A percentile compares a stretch with the other conserved stretches of the same genome.
Evolutionary conservation across 2,329 filamentous ascomycete species (phyloP).

Genomic region (Capronia coronata): DNA sequence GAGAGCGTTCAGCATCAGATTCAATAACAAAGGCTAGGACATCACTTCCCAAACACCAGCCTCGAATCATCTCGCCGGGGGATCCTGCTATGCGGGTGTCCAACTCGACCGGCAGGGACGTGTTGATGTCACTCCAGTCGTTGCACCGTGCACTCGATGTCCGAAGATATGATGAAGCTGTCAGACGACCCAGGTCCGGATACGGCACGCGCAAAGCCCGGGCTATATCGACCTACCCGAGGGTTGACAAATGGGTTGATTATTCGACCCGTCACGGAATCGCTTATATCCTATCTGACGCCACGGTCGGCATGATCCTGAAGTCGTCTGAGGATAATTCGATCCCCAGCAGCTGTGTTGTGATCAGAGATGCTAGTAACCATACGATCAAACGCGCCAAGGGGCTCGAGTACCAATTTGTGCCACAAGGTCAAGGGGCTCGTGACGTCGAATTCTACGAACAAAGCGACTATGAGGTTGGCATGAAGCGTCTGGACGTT

Average conservation of each 20-base stretch:
- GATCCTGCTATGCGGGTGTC: conserved; percentile 11
- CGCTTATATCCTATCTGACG: conserved; percentile 47
- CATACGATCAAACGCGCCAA: conserved; percentile 43
- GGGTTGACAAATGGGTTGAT: conserved; percentile 50
- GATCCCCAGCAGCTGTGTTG: conserved; percentile 40
- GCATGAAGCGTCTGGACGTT: conserved; percentile 38
- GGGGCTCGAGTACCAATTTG: conserved; percentile 39
- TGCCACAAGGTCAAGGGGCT: conserved; percentile 32
- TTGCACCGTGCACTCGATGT: conserved; percentile 16
- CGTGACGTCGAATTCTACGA: conserved; percentile 45
- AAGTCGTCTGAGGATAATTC: conserved; percentile 39
- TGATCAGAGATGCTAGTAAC: conserved; percentile 42
- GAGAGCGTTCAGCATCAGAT: conserved; percentile 1
- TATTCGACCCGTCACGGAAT: conserved; percentile 49
- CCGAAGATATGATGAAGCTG: conserved; percentile 8
- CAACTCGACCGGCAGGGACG: conserved; percentile 9
- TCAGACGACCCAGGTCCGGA: conserved; percentile 10
- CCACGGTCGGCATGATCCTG: conserved; percentile 46
- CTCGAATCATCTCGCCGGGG: conserved; percentile 13
- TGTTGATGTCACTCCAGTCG: conserved; percentile 10
- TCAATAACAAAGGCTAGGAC: not conserved
- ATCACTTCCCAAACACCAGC: conserved; percentile 7
- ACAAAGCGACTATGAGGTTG: conserved; percentile 36
- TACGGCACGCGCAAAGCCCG: conserved; percentile 15
- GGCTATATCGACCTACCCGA: conserved; percentile 34